A percentile compares a stretch with the other conserved stretches of the same genome.
phyloP scores from a whole-genome alignment of 108 stramenopile genomes.

The Skeletonema menzelii region DNA sequence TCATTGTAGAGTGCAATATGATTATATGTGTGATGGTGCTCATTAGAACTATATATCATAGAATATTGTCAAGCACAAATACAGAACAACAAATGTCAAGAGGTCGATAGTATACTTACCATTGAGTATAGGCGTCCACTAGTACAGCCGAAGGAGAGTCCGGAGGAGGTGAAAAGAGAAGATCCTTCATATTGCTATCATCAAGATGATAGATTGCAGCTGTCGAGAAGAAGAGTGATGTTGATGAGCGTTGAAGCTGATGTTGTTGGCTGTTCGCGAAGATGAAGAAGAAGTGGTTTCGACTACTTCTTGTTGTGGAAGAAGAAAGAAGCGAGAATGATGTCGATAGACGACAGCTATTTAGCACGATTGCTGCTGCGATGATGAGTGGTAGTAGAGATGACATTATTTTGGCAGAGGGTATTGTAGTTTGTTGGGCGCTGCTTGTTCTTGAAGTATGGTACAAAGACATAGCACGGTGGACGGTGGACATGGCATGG shows the following conservation, averaged over 20 bases:
- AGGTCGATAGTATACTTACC: not conserved
- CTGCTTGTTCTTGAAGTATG: no score
- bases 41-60: no score
- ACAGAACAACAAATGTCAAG: no score
- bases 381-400: not conserved
- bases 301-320: not conserved
- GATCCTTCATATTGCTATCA: constrained; percentile 32
- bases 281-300: not conserved
- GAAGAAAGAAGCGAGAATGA: not conserved
- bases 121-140: constrained; percentile 32
- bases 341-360: not conserved
- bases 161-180: constrained; percentile 21
- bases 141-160: constrained; percentile 24
- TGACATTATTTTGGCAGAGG: not conserved
- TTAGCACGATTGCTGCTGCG: not conserved
- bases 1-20: no score
- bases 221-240: not conserved
- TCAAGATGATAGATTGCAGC: constrained; percentile 25
- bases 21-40: no score
- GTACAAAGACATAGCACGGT: no score
- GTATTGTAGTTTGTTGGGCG: not conserved
- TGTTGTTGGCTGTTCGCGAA: not conserved
- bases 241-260: not conserved
- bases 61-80: no score
- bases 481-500: no score